Evolutionary conservation across 192 early-diverging fungal species (phyloP), one percentile per base, ranked within the genome.

Genomic region (Oehlia diaphana): DNA sequence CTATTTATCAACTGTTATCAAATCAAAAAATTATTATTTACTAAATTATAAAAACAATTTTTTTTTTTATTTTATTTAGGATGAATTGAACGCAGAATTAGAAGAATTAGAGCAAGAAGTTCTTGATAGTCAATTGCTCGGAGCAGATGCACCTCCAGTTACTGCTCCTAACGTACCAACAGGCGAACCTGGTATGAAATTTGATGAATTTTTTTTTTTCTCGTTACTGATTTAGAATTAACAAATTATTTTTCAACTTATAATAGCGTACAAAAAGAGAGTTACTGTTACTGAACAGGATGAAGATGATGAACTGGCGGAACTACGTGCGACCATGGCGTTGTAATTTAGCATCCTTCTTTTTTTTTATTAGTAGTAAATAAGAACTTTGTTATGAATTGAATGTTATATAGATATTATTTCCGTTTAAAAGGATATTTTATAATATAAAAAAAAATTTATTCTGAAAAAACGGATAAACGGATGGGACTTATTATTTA

Each of bases 71-170:
- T 63, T 79, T 53, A 21, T 74, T 6, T 81, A 86, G 85, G 95
- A 98, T 66, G 97, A 99, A 81, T 84, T 98, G 70, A 87, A 91
- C 62, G 91, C 88, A 8, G 97, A 99, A 84, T 88, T 98, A 63
- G 96, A 99, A 75, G 90, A 92, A 80, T 84, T 98, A 50, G 97
- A 97, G 82, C 96, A 99, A 90, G 94, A 96, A 85, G 93, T 95
- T 76, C 83, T 98, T 70, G 95, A 98, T 84, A 89, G 87, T 49
- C 88, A 94, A 86, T 89, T 99, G 77, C 83, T 97, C 74, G 90
- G 90, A 50, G 92, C 93, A 0, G 92, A 91, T 58, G 65, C 83
- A 33, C 88, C 91, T 53, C 86, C 93, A 66, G 82, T 91, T 67
- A 82, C 89, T 73, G 80, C 79, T 21, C 88, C 94, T 14, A 89